Conservation (phyloP, 495 filamentous ascomycete genomes). For the Cudoniella acicularis region DNA sequence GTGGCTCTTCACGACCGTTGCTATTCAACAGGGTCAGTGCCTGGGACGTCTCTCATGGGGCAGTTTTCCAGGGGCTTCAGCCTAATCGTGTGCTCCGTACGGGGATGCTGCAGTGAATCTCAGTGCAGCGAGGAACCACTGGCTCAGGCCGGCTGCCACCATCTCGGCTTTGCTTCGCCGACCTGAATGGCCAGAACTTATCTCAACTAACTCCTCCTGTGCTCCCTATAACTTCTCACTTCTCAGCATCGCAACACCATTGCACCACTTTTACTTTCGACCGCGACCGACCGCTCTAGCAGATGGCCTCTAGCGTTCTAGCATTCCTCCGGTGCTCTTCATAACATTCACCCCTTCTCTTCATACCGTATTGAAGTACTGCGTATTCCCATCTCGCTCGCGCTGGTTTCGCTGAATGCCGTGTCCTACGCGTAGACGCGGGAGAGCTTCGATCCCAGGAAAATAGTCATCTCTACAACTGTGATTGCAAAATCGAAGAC, state of each 20-base stretch:
- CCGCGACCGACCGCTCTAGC: not conserved
- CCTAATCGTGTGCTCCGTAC: too few relatives aligned
- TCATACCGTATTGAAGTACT: too few relatives aligned
- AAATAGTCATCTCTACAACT: not conserved
- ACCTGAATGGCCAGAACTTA: not conserved
- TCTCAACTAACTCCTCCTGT: not conserved
- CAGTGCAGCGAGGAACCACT: not conserved
- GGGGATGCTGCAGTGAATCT: too few relatives aligned
- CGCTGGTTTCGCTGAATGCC: conserved; percentile 23
- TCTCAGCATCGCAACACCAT: not conserved
- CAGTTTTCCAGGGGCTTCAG: not conserved
- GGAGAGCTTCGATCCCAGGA: conserved; percentile 6
- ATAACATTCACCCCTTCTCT: conserved; percentile 10
- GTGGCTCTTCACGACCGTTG: not conserved
- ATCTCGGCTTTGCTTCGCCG: not conserved
- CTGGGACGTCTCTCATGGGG: not conserved
- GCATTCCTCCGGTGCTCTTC: conserved; percentile 8
- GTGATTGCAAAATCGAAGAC: not conserved
- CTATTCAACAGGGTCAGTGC: not conserved
- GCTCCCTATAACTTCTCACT: not conserved
- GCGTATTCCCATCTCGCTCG: too few relatives aligned
- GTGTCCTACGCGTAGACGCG: conserved; percentile 14
- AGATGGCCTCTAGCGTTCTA: conserved; percentile 19
- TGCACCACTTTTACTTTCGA: not conserved
- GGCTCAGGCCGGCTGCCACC: not conserved